A percentile compares a stretch with the other conserved stretches of the same genome.
Conservation (phyloP, 2,329 filamentous ascomycete genomes). For the Emmonsiellopsis sp. region DNA sequence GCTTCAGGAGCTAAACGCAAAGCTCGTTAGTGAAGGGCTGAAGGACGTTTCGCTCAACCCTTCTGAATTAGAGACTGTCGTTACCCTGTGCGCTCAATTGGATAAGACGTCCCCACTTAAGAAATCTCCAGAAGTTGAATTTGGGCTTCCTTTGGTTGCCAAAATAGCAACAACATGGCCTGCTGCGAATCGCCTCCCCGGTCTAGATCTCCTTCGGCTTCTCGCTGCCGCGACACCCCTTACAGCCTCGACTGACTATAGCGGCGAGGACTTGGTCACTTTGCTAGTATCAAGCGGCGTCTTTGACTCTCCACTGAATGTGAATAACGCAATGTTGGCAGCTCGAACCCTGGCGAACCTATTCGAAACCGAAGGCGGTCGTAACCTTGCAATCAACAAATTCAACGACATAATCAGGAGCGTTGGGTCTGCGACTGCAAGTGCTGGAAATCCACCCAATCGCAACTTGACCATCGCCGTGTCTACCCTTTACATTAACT, state of each 20-base stretch:
- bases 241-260: conserved; percentile 53
- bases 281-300: conserved; percentile 50
- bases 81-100: conserved; percentile 53
- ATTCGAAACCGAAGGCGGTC: conserved; percentile 66
- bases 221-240: conserved; percentile 59
- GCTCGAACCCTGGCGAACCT: conserved; percentile 74
- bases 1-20: conserved; percentile 59
- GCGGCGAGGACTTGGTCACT: conserved; percentile 49
- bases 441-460: conserved; percentile 47
- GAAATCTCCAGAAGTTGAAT: conserved; percentile 41
- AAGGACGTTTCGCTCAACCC: conserved; percentile 69
- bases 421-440: conserved; percentile 51
- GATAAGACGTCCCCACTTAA: conserved; percentile 36
- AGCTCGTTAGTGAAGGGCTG: conserved; percentile 59
- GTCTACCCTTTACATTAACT: conserved; percentile 77
- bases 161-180: conserved; percentile 74
- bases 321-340: conserved; percentile 83
- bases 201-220: conserved; percentile 79
- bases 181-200: conserved; percentile 68
- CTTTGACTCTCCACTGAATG: conserved; percentile 53
- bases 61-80: conserved; percentile 56
- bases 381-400: conserved; percentile 50
- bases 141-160: conserved; percentile 55
- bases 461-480: conserved; percentile 75
- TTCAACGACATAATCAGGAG: conserved; percentile 55